Evolutionary conservation across 2,329 filamentous ascomycete genomes (phyloP).

Genomic region (Penicillium sp.): DNA sequence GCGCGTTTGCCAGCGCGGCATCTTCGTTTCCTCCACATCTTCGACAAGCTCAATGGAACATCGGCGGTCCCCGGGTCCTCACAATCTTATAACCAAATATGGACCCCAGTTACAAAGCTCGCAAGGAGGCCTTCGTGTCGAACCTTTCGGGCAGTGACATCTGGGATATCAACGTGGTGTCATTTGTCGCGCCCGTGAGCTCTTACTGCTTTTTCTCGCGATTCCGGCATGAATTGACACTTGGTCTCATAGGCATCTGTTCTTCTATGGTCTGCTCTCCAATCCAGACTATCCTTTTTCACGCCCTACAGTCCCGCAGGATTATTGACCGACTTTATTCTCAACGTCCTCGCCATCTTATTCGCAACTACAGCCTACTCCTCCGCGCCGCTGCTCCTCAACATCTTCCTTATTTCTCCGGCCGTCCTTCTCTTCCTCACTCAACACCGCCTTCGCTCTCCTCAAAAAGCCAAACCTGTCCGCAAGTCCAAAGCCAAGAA

Average conservation of each 20-base stretch:
- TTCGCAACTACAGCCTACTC: conserved; percentile 85
- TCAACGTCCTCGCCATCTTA: conserved; percentile 77
- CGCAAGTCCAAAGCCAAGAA: conserved; percentile 21
- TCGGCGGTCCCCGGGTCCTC: not conserved
- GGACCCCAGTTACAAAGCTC: conserved; percentile 69
- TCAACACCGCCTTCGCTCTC: conserved; percentile 25
- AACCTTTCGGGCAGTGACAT: conserved; percentile 79
- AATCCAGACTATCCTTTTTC: conserved; percentile 80
- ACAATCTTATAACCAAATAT: conserved; percentile 18
- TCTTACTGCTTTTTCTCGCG: not conserved
- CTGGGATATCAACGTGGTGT: conserved; percentile 80
- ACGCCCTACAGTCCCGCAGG: conserved; percentile 64
- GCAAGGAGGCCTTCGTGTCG: conserved; percentile 94
- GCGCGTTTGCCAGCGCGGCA: conserved; percentile 7
- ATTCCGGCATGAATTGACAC: not conserved
- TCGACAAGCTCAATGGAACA: not conserved
- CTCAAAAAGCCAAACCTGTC: conserved; percentile 35
- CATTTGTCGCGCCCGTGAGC: conserved; percentile 75
- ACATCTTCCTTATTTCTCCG: conserved; percentile 67
- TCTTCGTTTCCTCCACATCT: not conserved
- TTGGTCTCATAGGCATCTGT: conserved; percentile 63
- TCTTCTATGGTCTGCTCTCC: conserved; percentile 82
- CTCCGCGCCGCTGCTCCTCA: conserved; percentile 66
- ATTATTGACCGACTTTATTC: conserved; percentile 73
- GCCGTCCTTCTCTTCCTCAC: conserved; percentile 58